Percentiles rank a stretch among this genome's conserved stretches.
phyloP scores from a whole-genome alignment of 225 moss, liverwort and hornwort genomes.

The Neckera pumila region DNA sequence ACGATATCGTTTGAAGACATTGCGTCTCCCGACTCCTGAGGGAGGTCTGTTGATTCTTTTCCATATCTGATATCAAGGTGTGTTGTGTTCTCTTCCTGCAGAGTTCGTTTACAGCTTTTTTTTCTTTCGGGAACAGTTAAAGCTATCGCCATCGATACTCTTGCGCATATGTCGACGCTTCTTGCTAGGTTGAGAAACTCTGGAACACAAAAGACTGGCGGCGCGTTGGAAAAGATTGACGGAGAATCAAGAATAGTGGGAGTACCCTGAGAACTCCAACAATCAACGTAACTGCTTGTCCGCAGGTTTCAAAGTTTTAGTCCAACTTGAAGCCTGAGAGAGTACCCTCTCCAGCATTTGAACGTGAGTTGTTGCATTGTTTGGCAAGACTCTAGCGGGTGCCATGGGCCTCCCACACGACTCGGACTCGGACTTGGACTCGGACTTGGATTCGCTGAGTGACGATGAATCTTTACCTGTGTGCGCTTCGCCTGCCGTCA shows the following conservation, averaged over 20 bases:
- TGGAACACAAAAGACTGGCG: not conserved
- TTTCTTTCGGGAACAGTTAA: not conserved
- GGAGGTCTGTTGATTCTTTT: not conserved
- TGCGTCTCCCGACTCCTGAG: not conserved
- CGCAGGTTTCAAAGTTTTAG: not conserved
- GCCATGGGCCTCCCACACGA: not conserved
- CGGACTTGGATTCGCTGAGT: not conserved
- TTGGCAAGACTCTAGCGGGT: not conserved
- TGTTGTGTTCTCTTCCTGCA: not conserved
- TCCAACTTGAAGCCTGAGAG: not conserved
- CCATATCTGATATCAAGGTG: not conserved
- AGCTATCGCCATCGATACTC: not conserved
- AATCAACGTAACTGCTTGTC: not conserved
- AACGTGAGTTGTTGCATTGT: not conserved
- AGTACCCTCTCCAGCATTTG: not conserved
- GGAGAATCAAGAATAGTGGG: not conserved
- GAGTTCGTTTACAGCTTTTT: not conserved
- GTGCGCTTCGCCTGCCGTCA: constrained; percentile 19
- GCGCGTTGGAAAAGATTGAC: not conserved
- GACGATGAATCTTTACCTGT: not conserved
- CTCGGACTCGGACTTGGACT: not conserved
- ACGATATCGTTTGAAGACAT: not conserved
- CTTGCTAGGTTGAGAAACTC: not conserved
- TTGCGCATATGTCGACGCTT: not conserved
- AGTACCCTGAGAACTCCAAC: not conserved